These are phyloP conservation scores for Huntiella moniliformis DNA, from an alignment of 2,329 filamentous ascomycete species.

Conservation along the genomic window DNA sequence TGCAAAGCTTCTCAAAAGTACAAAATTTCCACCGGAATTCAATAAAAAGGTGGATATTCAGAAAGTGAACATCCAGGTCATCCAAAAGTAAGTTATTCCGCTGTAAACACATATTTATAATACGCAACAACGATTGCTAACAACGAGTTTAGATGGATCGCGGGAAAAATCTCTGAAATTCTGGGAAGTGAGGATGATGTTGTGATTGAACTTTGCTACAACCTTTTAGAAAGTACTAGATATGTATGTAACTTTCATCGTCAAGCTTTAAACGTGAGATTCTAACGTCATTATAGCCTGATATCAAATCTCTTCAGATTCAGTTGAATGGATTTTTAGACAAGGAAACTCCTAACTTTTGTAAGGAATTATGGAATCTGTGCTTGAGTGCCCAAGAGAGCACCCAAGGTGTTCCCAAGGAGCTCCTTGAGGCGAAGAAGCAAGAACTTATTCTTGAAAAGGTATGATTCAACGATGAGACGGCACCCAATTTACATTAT, in stretches of 20 bases:
- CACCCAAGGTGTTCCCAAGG: constrained; percentile 80
- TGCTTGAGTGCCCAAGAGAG: constrained; percentile 78
- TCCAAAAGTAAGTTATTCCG: constrained; percentile 61
- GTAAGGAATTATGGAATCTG: constrained; percentile 83
- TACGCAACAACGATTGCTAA: constrained; percentile 1
- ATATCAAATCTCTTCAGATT: constrained; percentile 90
- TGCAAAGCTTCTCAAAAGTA: constrained; percentile 72
- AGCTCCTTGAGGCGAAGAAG: constrained; percentile 91
- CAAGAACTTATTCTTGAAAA: constrained; percentile 86
- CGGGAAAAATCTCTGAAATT: constrained; percentile 68
- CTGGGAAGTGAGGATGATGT: constrained; percentile 90
- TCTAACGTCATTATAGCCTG: constrained; percentile 40
- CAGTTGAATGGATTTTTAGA: constrained; percentile 89
- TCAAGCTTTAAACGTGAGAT: not conserved
- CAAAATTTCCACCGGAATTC: constrained; percentile 87
- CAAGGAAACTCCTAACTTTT: constrained; percentile 74
- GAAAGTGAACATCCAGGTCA: constrained; percentile 92
- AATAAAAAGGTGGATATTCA: constrained; percentile 90
- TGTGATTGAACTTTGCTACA: constrained; percentile 67
- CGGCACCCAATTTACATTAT: not conserved
- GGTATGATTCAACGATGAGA: constrained; percentile 30
- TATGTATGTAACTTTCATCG: constrained; percentile 38
- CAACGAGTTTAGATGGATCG: constrained; percentile 58
- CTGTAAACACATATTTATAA: not conserved
- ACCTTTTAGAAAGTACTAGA: constrained; percentile 51